phyloP scores from a whole-genome alignment of 1,284 basidiomycete genomes.

The Wallemia ichthyophaga region DNA sequence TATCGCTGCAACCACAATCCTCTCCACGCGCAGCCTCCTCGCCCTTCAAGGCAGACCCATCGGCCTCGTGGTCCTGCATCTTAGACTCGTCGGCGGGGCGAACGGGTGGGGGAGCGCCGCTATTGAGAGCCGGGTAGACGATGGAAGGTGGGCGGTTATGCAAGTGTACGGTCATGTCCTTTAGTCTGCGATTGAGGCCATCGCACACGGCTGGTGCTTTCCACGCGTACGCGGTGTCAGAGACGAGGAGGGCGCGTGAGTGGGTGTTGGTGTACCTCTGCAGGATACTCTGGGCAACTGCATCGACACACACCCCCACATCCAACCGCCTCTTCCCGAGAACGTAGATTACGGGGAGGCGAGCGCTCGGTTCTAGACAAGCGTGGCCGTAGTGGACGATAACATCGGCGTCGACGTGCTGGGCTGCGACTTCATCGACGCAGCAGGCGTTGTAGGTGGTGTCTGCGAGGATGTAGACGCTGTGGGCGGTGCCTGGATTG shows the following conservation, averaged over 20 bases:
- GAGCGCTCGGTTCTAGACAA: constrained; percentile 15
- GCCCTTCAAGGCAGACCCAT: not conserved
- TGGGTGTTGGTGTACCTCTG: not conserved
- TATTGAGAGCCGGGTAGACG: constrained; percentile 1
- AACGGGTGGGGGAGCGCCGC: not conserved
- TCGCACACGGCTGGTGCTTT: not conserved
- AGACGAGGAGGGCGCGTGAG: not conserved
- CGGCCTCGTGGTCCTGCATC: not conserved
- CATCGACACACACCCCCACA: constrained; percentile 3
- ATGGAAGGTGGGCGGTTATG: not conserved
- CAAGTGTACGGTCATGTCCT: not conserved
- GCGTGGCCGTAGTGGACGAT: constrained; percentile 20
- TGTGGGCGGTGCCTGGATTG: constrained; percentile 5
- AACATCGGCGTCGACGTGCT: constrained; percentile 18
- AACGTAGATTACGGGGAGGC: constrained; percentile 16
- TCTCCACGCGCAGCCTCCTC: no score
- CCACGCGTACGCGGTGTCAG: not conserved
- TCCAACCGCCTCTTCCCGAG: constrained; percentile 14
- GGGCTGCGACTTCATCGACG: constrained; percentile 19
- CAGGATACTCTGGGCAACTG: not conserved
- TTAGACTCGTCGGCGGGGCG: not conserved
- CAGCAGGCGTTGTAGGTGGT: constrained; percentile 19
- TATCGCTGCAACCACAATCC: no score
- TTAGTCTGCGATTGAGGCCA: constrained; percentile 6
- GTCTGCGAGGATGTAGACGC: constrained; percentile 18